phyloP scores from a whole-genome alignment of 164 flowering plant species.

The Taxillus chinensis region DNA sequence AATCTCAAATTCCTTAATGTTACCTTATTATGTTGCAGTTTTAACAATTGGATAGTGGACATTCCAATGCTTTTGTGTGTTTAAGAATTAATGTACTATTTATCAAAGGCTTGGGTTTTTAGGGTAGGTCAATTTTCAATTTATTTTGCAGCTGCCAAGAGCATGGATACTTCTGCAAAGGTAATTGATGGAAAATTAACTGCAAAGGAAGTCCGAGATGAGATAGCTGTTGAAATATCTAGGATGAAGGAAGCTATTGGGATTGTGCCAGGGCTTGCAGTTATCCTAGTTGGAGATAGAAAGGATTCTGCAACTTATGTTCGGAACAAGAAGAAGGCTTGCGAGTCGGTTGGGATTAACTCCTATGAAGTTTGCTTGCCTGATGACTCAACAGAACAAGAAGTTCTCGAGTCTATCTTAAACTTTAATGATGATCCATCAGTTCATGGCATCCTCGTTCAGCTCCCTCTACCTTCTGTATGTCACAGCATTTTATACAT shows the following conservation, averaged over 20 bases:
- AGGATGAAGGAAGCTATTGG: slow-evolving; percentile 76
- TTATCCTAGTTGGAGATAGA: slow-evolving; percentile 82
- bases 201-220: slow-evolving; percentile 71
- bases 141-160: slow-evolving; percentile 29
- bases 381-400: slow-evolving; percentile 56
- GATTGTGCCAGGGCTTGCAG: slow-evolving; percentile 88
- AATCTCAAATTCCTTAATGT: not conserved
- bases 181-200: slow-evolving; percentile 80
- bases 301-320: slow-evolving; percentile 93
- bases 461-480: slow-evolving; percentile 87
- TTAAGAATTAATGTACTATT: slow-evolving; percentile 10
- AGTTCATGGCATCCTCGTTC: slow-evolving; percentile 93
- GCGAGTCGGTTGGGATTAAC: slow-evolving; percentile 79
- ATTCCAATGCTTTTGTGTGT: not conserved
- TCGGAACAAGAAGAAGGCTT: slow-evolving; percentile 80
- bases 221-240: slow-evolving; percentile 55
- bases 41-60: not conserved
- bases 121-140: not conserved
- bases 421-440: slow-evolving; percentile 65
- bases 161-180: slow-evolving; percentile 37
- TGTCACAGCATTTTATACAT: slow-evolving; percentile 12
- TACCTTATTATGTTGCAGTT: not conserved
- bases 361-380: slow-evolving; percentile 68
- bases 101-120: not conserved
- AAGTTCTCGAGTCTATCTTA: slow-evolving; percentile 51